Evolutionary conservation across 306 rosid genomes (phyloP).

Genomic region (Alnus glutinosa): DNA sequence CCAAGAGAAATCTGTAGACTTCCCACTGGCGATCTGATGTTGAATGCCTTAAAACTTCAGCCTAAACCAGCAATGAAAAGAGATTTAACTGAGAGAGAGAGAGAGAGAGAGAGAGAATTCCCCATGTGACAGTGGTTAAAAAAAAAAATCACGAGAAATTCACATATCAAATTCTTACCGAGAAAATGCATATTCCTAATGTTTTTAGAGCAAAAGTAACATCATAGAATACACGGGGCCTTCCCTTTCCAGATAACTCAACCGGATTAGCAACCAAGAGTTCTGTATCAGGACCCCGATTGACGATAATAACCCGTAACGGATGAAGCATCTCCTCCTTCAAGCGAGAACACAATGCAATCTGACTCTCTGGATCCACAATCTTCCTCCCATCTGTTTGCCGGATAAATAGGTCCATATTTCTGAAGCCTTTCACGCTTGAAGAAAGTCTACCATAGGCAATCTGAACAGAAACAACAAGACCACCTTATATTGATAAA

Average conservation of each 20-base stretch:
- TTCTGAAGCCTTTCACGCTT: slow-evolving; percentile 52
- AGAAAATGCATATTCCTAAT: slow-evolving; percentile 65
- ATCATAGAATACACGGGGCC: slow-evolving; percentile 88
- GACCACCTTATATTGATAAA: slow-evolving; percentile 10
- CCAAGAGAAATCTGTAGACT: slow-evolving; percentile 79
- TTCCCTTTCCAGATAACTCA: slow-evolving; percentile 74
- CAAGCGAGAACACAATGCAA: slow-evolving; percentile 57
- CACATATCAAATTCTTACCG: slow-evolving; percentile 39
- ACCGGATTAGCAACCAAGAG: slow-evolving; percentile 88
- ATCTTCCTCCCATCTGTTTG: slow-evolving; percentile 67
- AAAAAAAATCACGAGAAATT: not conserved
- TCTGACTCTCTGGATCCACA: slow-evolving; percentile 65
- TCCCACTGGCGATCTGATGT: slow-evolving; percentile 81
- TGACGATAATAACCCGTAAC: slow-evolving; percentile 61
- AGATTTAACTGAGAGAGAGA: not conserved
- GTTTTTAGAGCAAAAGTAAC: slow-evolving; percentile 70
- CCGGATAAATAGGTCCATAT: slow-evolving; percentile 68
- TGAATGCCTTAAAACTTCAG: slow-evolving; percentile 80
- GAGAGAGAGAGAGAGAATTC: slow-evolving; percentile 7
- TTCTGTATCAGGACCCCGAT: slow-evolving; percentile 82
- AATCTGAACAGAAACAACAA: slow-evolving; percentile 43
- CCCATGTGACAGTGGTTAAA: not conserved
- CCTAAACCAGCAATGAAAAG: slow-evolving; percentile 37
- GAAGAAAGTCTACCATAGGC: slow-evolving; percentile 72
- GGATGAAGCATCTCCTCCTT: slow-evolving; percentile 77